phyloP scores from a whole-genome alignment of 805 yeast genomes.

The Nakazawaea laoshanensis region DNA sequence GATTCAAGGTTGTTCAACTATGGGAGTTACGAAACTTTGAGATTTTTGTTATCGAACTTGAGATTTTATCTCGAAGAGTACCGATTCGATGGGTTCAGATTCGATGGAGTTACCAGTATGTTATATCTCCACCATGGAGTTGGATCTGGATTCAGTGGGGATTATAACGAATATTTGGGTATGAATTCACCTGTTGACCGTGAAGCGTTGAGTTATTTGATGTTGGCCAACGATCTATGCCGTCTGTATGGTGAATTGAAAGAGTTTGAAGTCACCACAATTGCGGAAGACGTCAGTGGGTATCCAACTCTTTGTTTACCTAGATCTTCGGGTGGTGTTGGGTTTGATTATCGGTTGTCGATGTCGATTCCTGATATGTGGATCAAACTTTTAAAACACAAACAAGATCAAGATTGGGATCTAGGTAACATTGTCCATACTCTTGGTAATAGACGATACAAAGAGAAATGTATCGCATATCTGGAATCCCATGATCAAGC shows the following conservation, averaged over 20 bases:
- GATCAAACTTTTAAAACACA: conserved; percentile 87
- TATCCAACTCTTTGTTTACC: conserved; percentile 92
- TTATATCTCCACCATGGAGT: conserved; percentile 87
- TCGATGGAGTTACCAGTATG: conserved; percentile 96
- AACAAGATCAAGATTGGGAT: conserved; percentile 86
- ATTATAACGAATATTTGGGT: conserved; percentile 83
- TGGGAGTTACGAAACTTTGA: conserved; percentile 81
- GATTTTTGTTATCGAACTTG: conserved; percentile 79
- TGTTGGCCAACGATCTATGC: conserved; percentile 83
- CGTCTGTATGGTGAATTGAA: conserved; percentile 36
- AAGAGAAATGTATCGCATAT: conserved; percentile 83
- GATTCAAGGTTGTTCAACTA: conserved; percentile 93
- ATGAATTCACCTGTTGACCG: conserved; percentile 69
- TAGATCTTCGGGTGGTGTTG: conserved; percentile 72
- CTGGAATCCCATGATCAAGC: conserved; percentile 98
- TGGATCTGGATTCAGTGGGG: conserved; percentile 84
- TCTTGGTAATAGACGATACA: conserved; percentile 79
- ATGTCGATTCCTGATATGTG: conserved; percentile 99
- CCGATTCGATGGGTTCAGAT: conserved; percentile 89
- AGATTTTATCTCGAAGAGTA: conserved; percentile 78
- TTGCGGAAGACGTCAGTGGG: conserved; percentile 96
- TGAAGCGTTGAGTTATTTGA: conserved; percentile 80
- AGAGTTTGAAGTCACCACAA: conserved; percentile 42
- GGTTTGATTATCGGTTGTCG: conserved; percentile 87
- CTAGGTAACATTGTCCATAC: conserved; percentile 72